Base-by-base conservation (phyloP, 257 asterid genomes). In the Capsicum chinense region DNA sequence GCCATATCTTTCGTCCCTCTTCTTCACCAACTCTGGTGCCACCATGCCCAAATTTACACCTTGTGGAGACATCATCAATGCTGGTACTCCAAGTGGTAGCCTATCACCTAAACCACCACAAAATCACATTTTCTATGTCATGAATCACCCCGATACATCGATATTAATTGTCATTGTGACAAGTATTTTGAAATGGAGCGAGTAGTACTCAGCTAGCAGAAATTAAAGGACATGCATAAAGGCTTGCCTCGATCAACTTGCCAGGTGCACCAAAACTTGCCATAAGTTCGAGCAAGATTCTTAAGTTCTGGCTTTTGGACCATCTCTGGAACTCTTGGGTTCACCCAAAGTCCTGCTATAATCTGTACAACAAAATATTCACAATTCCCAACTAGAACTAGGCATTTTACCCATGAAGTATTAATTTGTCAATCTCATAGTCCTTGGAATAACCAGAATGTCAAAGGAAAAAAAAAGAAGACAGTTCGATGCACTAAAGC, bases 181-280 rank as follows among this genome's bases (percentile, higher is more conserved):
- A 39, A 3, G 3, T 39, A 39, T 39, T 39, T 39, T 39, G 44
- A 39, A 39, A 39, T 2, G 44, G 5, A 4, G 33, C 33, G 44
- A 39, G 44, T 39, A 2, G 44, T 39, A 39, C 44, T 39, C 5
- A 39, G 44, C 44, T 39, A 39, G 44, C 44, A 14, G 13, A 48
- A 37, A 33, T 12, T 66, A 52, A 67, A 19, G 6, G 13, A 76
- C 17, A 19, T 21, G 47, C 50, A 50, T n/a, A n/a, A 59, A 1
- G 3, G 39, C 57, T 70, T 82, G 91, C 98, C 98, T 83, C 98
- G 83, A 59, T 95, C 98, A 44, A 90, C 88, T 85, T 95, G 99
- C 98, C 99, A 95, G 6, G 99, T 94, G 91, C 99, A 95, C 98
- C 98, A 95, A 81, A 93, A 94, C 81, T 95, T 95, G 84, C 99